Evolutionary conservation across 129 eudicot species (phyloP), one percentile per base, ranked within the genome.

Genomic region (Centrapalus pauciflorus): DNA sequence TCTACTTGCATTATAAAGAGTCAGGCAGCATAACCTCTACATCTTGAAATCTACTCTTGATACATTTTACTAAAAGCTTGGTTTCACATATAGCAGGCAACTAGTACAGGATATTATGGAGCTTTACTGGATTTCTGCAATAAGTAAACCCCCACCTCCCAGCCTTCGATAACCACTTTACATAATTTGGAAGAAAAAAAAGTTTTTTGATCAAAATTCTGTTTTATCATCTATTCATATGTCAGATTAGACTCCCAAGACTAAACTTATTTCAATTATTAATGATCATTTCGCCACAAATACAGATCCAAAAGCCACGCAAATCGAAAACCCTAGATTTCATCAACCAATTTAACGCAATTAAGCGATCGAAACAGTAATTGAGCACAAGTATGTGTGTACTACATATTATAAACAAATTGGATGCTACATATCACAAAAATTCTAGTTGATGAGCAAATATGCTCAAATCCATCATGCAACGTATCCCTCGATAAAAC

Each of bases 341-440:
- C 54, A 17, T 5, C 16, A 48, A 48, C 23, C 52, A 14, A 43
- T n/a, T 13, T 43, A 4, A 45, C 9, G 52, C 14, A n/a, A 56
- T 16, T 6, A 30, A 57, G n/a, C 26, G 25, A 57, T 16, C 26
- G 52, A 67, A 54, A 35, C 52, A 54, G 54, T 29, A 68, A 67
- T 67, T 67, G 33, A n/a, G 17, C 19, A 50, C 3, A 38, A 37
- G 48, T 37, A 13, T 4, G 13, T 55, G 54, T 48, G 4, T 48
- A 14, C 54, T 48, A 16, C 23, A 45, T 45, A 16, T 3, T 16
- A 45, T 29, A 66, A 29, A 52, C 20, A 32, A 13, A 3, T 48
- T 19, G 5, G 13, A 4, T 33, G 61, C 9, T 67, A 12, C 54
- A 25, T 23, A 34, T 14, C 4, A 34, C 0, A 6, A 9, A 51